A percentile compares a stretch with the other conserved stretches of the same genome.
These are phyloP conservation scores for Zygosaccharomyces bisporus DNA, from an alignment of 805 yeast genomes.

Conservation along the genomic window DNA sequence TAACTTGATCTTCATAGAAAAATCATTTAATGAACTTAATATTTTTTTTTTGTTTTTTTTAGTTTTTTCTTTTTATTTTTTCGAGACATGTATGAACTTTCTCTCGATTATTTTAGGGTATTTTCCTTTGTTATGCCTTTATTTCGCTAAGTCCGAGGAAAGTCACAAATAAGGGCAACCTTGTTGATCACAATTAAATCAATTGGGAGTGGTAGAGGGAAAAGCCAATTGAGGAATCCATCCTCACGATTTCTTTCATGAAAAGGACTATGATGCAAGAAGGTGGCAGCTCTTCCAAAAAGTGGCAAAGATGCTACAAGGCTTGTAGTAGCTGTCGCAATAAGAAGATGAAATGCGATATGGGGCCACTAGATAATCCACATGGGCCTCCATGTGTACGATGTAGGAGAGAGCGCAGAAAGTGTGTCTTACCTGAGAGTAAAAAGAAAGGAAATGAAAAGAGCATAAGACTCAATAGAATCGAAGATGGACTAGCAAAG, in stretches of 20 bases:
- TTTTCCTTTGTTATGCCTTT: too few species aligned
- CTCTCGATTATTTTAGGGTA: too few species aligned
- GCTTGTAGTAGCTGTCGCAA: conserved; percentile 86
- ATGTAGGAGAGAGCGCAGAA: conserved; percentile 76
- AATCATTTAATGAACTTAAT: not conserved
- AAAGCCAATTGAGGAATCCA: too few species aligned
- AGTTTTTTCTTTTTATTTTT: too few species aligned
- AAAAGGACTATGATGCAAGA: not conserved
- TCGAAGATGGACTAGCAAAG: not conserved
- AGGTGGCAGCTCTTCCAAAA: conserved; percentile 14
- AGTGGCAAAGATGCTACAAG: conserved; percentile 62
- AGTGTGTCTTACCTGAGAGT: conserved; percentile 62
- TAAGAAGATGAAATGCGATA: conserved; percentile 80
- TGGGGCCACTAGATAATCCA: conserved; percentile 72
- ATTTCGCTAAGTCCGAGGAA: too few species aligned
- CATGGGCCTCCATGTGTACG: conserved; percentile 79
- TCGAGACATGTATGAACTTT: too few species aligned
- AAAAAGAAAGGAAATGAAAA: conserved; percentile 1
- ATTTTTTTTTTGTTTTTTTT: too few species aligned
- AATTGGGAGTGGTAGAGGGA: too few species aligned
- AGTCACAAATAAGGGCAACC: too few species aligned
- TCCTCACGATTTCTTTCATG: not conserved
- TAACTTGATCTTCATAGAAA: conserved; percentile 1
- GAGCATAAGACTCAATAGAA: not conserved
- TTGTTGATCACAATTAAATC: not conserved